Evolutionary conservation across 352 stramenopile species (phyloP).

Genomic region (Phytophthora sp.): DNA sequence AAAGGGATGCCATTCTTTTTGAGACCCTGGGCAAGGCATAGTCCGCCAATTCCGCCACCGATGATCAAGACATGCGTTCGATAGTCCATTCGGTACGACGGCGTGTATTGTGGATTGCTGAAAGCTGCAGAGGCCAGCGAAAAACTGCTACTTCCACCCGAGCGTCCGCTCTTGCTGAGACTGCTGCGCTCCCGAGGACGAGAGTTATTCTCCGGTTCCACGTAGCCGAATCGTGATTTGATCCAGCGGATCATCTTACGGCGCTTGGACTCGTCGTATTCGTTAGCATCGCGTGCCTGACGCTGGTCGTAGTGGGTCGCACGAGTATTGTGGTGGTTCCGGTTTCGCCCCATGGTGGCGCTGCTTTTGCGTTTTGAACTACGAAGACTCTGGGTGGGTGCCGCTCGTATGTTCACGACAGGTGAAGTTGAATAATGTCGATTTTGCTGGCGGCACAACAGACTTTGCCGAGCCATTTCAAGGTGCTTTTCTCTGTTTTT

Average conservation of each 20-base stretch:
- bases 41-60: slow-evolving; percentile 58
- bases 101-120: slow-evolving; percentile 16
- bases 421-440: slow-evolving; percentile 26
- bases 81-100: slow-evolving; percentile 25
- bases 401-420: not conserved
- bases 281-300: slow-evolving; percentile 31
- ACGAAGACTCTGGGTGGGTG: too few relatives aligned
- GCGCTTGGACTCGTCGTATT: slow-evolving; percentile 56
- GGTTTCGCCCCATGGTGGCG: slow-evolving; percentile 22
- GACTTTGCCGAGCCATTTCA: too few relatives aligned
- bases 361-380: not conserved
- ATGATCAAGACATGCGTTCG: slow-evolving; percentile 51
- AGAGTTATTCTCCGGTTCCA: slow-evolving; percentile 5
- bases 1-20: slow-evolving; percentile 67
- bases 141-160: slow-evolving; percentile 16
- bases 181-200: slow-evolving; percentile 21
- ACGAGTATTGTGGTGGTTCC: slow-evolving; percentile 28
- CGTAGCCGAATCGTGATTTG: slow-evolving; percentile 52
- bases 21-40: slow-evolving; percentile 68
- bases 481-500: not conserved
- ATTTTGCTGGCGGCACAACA: too few relatives aligned
- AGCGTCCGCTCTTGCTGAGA: slow-evolving; percentile 25
- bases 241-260: slow-evolving; percentile 70
- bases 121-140: slow-evolving; percentile 6
- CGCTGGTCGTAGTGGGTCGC: slow-evolving; percentile 50